Conservation (phyloP, 2,329 filamentous ascomycete genomes). For the Acrocalymma vagum region DNA sequence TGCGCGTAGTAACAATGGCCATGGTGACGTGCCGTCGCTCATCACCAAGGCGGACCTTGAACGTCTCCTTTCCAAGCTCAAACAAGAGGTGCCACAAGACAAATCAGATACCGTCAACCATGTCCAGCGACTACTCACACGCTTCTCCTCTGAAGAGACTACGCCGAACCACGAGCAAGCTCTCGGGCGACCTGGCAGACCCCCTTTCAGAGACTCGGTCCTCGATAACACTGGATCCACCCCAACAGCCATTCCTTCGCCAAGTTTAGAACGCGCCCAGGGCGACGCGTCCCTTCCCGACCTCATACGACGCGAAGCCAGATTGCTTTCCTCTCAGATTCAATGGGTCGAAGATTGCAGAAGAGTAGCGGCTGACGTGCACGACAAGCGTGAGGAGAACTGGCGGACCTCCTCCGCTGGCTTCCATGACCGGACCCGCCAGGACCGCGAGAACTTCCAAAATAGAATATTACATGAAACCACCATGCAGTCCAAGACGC, state of each 20-base stretch:
- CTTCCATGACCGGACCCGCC: conserved; percentile 48
- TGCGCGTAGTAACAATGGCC: conserved; percentile 5
- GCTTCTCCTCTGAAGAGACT: conserved; percentile 40
- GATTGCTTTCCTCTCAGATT: conserved; percentile 44
- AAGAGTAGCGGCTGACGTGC: conserved; percentile 41
- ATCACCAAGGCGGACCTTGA: conserved; percentile 29
- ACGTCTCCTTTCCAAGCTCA: conserved; percentile 24
- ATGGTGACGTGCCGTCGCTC: conserved; percentile 23
- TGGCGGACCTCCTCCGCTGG: conserved; percentile 51
- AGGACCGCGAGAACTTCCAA: conserved; percentile 47
- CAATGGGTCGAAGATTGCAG: conserved; percentile 50
- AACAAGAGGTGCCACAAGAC: conserved; percentile 34
- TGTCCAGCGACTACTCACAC: conserved; percentile 57
- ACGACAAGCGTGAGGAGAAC: conserved; percentile 48
- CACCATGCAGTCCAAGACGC: conserved; percentile 35
- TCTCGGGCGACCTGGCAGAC: conserved; percentile 1
- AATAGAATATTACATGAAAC: conserved; percentile 41
- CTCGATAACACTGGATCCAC: neutral
- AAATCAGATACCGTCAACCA: conserved; percentile 56
- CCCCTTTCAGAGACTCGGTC: conserved; percentile 3
- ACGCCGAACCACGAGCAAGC: conserved; percentile 12
- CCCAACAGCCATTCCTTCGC: conserved; percentile 16
- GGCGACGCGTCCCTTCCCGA: conserved; percentile 20
- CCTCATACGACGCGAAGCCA: conserved; percentile 27
- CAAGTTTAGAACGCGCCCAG: conserved; percentile 11